Evolutionary conservation across 768 basidiomycete genomes (phyloP).

Genomic region (Phylloporus scabripes): DNA sequence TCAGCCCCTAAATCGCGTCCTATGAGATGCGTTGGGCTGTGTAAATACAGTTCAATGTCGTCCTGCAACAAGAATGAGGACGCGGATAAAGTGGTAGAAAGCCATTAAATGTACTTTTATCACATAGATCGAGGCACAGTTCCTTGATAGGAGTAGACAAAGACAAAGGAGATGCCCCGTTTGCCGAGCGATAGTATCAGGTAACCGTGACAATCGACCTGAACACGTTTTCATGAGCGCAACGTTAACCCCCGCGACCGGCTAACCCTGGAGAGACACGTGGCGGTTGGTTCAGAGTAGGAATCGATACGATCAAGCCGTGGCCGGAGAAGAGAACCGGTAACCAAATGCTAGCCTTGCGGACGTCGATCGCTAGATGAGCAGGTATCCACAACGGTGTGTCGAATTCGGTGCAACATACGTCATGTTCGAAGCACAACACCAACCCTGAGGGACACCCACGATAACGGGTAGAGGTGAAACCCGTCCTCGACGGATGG

Average conservation of each 20-base stretch:
- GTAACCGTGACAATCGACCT: neutral
- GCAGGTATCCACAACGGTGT: neutral
- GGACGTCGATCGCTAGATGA: neutral
- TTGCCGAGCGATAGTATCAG: slow-evolving; percentile 2
- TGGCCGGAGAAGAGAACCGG: neutral
- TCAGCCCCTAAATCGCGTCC: neutral
- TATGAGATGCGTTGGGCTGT: neutral
- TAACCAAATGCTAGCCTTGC: neutral
- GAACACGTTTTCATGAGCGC: slow-evolving; percentile 2
- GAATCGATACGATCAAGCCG: slow-evolving; percentile 5
- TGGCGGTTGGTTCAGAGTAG: slow-evolving; percentile 1
- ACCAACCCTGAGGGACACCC: slow-evolving; percentile 1
- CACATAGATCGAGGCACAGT: neutral
- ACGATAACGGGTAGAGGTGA: slow-evolving; percentile 10
- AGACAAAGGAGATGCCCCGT: neutral
- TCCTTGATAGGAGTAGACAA: neutral
- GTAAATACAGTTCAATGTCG: neutral
- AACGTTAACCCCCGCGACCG: neutral
- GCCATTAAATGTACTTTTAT: neutral
- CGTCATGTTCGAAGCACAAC: neutral
- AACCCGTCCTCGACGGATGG: neutral
- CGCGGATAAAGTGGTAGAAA: slow-evolving; percentile 3
- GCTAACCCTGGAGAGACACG: slow-evolving; percentile 6
- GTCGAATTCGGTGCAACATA: neutral
- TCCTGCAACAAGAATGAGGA: neutral